Conservation (phyloP, 495 filamentous ascomycete species). For the Hypoxylon cercidicola region DNA sequence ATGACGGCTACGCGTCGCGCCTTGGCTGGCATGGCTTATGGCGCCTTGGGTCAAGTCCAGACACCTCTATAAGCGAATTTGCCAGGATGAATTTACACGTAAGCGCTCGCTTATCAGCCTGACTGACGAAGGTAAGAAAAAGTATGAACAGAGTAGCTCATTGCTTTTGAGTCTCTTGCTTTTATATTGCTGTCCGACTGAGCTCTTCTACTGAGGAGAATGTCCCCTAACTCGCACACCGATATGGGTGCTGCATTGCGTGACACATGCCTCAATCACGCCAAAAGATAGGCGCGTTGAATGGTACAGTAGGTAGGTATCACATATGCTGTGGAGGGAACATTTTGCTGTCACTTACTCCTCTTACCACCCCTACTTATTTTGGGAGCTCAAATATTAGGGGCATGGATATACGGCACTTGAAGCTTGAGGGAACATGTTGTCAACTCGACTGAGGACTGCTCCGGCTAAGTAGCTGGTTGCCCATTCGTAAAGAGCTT, state of each 20-base stretch:
- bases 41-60: not conserved
- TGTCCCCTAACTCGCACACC: slow-evolving; percentile 8
- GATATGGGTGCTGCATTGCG: slow-evolving; percentile 36
- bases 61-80: too few relatives aligned
- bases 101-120: too few relatives aligned
- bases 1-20: slow-evolving; percentile 63
- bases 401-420: too few relatives aligned
- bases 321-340: slow-evolving; percentile 14
- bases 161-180: too few relatives aligned
- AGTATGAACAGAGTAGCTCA: too few relatives aligned
- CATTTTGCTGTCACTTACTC: slow-evolving; percentile 18
- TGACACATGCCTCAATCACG: slow-evolving; percentile 39
- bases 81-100: too few relatives aligned
- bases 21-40: slow-evolving; percentile 27
- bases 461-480: too few relatives aligned
- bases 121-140: too few relatives aligned
- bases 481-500: too few relatives aligned
- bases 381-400: not conserved
- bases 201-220: slow-evolving; percentile 4
- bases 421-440: too few relatives aligned
- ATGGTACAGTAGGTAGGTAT: slow-evolving; percentile 32
- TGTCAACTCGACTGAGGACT: slow-evolving; percentile 12
- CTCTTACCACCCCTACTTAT: slow-evolving; percentile 5
- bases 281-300: slow-evolving; percentile 15
- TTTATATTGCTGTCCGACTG: slow-evolving; percentile 15